These are phyloP conservation scores for Cryptomeria japonica DNA, from an alignment of 75 land plant species.

Conservation along the genomic window DNA sequence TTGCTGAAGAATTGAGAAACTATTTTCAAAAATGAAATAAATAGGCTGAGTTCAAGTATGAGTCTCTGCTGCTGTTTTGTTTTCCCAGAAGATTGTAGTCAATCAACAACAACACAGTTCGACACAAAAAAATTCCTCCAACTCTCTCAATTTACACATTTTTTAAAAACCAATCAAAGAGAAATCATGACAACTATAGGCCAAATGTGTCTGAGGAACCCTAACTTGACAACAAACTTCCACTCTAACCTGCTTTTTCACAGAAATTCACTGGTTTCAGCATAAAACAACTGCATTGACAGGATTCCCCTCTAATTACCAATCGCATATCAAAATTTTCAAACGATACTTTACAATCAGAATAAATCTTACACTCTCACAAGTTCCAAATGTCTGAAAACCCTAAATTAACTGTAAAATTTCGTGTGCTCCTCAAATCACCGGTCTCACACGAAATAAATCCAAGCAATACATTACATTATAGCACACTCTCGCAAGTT, in stretches of 20 bases:
- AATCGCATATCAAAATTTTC: background rate
- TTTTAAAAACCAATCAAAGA: background rate
- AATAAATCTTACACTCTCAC: background rate
- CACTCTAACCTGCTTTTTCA: background rate
- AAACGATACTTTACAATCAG: background rate
- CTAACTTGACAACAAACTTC: background rate
- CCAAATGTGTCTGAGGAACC: background rate
- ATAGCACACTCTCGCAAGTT: background rate
- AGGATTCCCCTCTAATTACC: background rate
- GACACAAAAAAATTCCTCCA: background rate
- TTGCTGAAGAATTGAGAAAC: no score
- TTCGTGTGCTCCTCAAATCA: background rate
- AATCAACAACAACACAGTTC: background rate
- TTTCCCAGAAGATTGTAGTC: background rate
- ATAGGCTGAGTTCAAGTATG: no score
- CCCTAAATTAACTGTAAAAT: background rate
- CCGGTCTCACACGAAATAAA: background rate
- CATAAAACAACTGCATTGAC: background rate
- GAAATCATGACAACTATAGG: background rate
- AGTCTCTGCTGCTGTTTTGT: no score
- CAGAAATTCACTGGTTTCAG: background rate
- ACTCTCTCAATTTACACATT: background rate
- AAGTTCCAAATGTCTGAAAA: background rate
- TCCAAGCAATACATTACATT: background rate
- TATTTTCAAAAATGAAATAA: no score